phyloP scores from a whole-genome alignment of 352 stramenopile genomes.

The Globisporangium cylindrosporum region DNA sequence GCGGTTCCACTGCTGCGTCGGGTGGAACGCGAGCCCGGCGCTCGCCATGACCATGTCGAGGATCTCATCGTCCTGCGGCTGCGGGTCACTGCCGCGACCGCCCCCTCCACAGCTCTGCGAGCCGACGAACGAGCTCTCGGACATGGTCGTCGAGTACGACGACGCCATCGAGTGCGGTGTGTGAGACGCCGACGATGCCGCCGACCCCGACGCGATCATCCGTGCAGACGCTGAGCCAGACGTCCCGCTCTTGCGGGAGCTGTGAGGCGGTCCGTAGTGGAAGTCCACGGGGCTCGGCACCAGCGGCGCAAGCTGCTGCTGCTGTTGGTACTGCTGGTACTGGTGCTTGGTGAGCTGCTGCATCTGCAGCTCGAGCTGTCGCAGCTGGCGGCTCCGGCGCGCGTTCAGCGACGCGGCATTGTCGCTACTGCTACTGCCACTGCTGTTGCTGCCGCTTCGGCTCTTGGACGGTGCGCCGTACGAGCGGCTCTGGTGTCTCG shows the following conservation, averaged over 20 bases:
- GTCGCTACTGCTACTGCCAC: not conserved
- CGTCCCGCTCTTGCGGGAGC: slow-evolving; percentile 3
- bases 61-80: slow-evolving; percentile 28
- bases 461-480: not conserved
- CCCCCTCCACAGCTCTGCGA: slow-evolving; percentile 8
- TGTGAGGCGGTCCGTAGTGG: not conserved
- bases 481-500: not conserved
- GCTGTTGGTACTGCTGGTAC: slow-evolving; percentile 2
- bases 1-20: slow-evolving; percentile 18
- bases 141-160: slow-evolving; percentile 29
- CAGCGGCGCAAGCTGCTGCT: slow-evolving; percentile 8
- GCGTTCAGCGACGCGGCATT: slow-evolving; percentile 10
- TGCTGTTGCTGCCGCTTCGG: not conserved
- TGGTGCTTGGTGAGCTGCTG: slow-evolving; percentile 12
- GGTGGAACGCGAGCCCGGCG: slow-evolving; percentile 14
- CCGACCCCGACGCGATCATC: not conserved
- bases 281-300: slow-evolving; percentile 8
- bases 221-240: not conserved
- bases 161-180: slow-evolving; percentile 18
- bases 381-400: slow-evolving; percentile 11
- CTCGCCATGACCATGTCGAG: slow-evolving; percentile 30
- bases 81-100: not conserved
- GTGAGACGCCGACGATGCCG: not conserved
- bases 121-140: slow-evolving; percentile 42
- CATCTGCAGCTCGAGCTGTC: slow-evolving; percentile 18